Percentiles rank a stretch among this genome's conserved stretches.
These are phyloP conservation scores for Fusarium palustre DNA, from an alignment of 2,329 filamentous ascomycete genomes.

Conservation along the genomic window DNA sequence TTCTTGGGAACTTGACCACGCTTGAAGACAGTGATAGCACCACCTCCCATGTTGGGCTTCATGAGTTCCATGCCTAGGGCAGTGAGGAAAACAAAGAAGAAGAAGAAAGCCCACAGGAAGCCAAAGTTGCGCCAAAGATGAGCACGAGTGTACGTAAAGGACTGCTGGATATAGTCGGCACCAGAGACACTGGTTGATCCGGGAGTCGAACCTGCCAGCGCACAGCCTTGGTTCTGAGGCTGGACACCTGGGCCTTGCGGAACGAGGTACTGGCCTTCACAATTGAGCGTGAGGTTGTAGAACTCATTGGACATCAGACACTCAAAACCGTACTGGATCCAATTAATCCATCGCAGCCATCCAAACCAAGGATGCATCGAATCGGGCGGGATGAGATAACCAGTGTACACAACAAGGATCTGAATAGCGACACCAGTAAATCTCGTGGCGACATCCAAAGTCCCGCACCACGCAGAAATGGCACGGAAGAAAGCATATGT, in stretches of 20 bases:
- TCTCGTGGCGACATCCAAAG: conserved; percentile 72
- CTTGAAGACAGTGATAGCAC: conserved; percentile 71
- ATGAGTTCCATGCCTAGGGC: conserved; percentile 75
- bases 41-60: conserved; percentile 70
- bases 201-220: conserved; percentile 59
- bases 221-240: conserved; percentile 64
- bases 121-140: conserved; percentile 83
- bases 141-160: conserved; percentile 65
- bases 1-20: conserved; percentile 70
- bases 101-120: conserved; percentile 78
- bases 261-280: conserved; percentile 68
- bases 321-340: conserved; percentile 77
- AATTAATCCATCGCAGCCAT: conserved; percentile 77
- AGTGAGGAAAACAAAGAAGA: conserved; percentile 80
- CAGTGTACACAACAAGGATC: conserved; percentile 75
- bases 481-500: conserved; percentile 71
- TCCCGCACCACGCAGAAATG: conserved; percentile 68
- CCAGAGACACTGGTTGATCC: conserved; percentile 64
- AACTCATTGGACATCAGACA: conserved; percentile 75
- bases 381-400: conserved; percentile 70
- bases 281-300: conserved; percentile 67
- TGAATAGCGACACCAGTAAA: conserved; percentile 69
- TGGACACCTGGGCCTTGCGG: conserved; percentile 56
- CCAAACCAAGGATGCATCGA: conserved; percentile 70
- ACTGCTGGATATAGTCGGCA: conserved; percentile 64